Conservation (phyloP, 2,329 filamentous ascomycete genomes). For the Colletotrichum sp. region DNA sequence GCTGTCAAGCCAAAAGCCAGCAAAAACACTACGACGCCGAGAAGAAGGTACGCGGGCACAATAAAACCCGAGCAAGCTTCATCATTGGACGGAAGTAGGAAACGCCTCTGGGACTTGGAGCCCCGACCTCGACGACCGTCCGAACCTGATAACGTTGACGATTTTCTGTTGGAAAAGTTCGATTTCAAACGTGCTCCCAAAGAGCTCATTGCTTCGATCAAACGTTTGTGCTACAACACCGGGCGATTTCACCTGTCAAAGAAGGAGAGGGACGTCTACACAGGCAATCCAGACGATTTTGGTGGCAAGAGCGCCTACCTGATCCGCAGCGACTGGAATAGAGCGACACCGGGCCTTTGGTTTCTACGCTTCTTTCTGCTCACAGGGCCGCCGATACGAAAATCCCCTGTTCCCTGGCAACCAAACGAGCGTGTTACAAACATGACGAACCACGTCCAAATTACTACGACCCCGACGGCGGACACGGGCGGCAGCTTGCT, state of each 20-base stretch:
- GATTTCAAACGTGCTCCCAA: not conserved
- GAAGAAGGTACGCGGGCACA: not conserved
- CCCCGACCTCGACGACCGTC: not conserved
- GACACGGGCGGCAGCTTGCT: slow-evolving; percentile 85
- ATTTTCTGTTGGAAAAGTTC: not conserved
- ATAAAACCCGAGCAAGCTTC: not conserved
- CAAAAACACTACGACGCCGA: not conserved
- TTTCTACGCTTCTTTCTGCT: not conserved
- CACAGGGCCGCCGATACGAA: not conserved
- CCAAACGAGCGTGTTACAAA: slow-evolving; percentile 5
- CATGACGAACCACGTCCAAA: slow-evolving; percentile 78
- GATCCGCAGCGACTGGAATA: not conserved
- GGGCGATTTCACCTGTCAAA: not conserved
- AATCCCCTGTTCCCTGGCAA: not conserved
- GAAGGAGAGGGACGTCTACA: not conserved
- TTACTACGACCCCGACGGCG: slow-evolving; percentile 82
- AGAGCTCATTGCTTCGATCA: not conserved
- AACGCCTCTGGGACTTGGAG: not conserved
- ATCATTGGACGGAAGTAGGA: not conserved
- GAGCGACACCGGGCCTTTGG: not conserved
- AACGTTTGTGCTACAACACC: not conserved
- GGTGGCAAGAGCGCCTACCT: not conserved
- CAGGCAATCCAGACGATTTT: not conserved
- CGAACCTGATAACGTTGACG: not conserved
- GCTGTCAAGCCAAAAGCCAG: not conserved